Evolutionary conservation across 108 stramenopile species (phyloP).

Genomic region (Cylindrotheca fusiformis): DNA sequence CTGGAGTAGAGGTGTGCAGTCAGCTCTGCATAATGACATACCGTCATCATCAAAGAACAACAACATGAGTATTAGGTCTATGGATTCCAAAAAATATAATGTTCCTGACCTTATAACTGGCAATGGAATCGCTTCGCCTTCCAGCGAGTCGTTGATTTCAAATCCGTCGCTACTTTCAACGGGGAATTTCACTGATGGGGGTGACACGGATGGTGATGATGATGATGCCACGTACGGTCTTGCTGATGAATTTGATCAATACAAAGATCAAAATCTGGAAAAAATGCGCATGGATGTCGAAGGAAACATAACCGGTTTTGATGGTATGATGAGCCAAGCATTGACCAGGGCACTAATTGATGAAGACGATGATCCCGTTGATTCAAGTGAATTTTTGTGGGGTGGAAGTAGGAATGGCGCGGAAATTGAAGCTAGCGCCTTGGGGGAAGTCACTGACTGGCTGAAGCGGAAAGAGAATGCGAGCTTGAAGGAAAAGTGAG

Average conservation of each 20-base stretch:
- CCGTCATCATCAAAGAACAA: too few relatives aligned
- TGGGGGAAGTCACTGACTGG: conserved; percentile 76
- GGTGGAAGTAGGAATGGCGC: conserved; percentile 45
- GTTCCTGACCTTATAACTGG: too few relatives aligned
- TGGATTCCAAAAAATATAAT: too few relatives aligned
- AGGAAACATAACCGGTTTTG: conserved; percentile 51
- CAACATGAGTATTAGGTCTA: too few relatives aligned
- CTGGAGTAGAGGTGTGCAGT: too few relatives aligned
- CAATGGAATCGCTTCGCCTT: too few relatives aligned
- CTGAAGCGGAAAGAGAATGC: conserved; percentile 57
- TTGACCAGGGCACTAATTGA: conserved; percentile 75
- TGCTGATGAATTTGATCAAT: conserved; percentile 81
- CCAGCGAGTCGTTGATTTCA: conserved; percentile 46
- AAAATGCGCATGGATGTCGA: conserved; percentile 64
- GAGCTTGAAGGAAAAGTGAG: conserved; percentile 54
- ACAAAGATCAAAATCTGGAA: conserved; percentile 76
- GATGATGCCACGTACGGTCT: conserved; percentile 49
- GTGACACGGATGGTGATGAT: conserved; percentile 53
- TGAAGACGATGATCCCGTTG: conserved; percentile 42
- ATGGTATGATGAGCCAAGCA: conserved; percentile 83
- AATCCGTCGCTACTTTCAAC: conserved; percentile 46
- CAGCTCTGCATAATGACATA: too few relatives aligned
- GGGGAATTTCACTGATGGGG: conserved; percentile 48
- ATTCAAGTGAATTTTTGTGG: conserved; percentile 29
- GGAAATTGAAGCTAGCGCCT: conserved; percentile 71